Conservation (phyloP, 2,329 filamentous ascomycete species). For the Arthrobotrys musiformis region DNA sequence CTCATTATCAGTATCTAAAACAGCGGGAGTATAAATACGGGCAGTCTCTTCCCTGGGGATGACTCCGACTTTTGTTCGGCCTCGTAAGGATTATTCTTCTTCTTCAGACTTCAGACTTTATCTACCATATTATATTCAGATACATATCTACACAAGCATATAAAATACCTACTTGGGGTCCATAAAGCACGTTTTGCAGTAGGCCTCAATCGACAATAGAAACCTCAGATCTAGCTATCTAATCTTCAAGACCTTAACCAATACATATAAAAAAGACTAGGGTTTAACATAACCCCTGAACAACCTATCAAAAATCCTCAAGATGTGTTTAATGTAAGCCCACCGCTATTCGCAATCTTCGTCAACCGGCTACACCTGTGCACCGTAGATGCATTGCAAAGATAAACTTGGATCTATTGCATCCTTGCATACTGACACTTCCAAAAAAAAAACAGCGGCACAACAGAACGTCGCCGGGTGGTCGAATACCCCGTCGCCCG, state of each 20-base stretch:
- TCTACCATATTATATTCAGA: too few relatives aligned
- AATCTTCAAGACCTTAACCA: neutral
- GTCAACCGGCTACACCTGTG: neutral
- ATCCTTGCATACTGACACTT: neutral
- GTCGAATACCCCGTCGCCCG: slow-evolving; percentile 49
- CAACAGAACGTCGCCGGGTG: slow-evolving; percentile 28
- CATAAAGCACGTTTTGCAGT: neutral
- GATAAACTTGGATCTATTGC: neutral
- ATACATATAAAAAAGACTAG: neutral
- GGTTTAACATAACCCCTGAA: neutral
- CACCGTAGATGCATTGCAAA: neutral
- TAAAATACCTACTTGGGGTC: neutral
- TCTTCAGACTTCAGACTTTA: too few relatives aligned
- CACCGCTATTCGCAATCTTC: neutral
- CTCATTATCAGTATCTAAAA: neutral
- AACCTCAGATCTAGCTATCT: neutral
- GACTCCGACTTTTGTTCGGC: neutral
- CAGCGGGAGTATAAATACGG: neutral
- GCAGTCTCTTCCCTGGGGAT: neutral
- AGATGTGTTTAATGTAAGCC: slow-evolving; percentile 52
- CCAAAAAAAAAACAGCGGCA: slow-evolving; percentile 18
- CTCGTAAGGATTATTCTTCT: neutral
- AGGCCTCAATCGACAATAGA: neutral
- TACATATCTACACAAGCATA: neutral
- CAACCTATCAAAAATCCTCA: neutral